Base-by-base conservation (phyloP, 345 rosid species). In the Chamaenerion angustifolium region DNA sequence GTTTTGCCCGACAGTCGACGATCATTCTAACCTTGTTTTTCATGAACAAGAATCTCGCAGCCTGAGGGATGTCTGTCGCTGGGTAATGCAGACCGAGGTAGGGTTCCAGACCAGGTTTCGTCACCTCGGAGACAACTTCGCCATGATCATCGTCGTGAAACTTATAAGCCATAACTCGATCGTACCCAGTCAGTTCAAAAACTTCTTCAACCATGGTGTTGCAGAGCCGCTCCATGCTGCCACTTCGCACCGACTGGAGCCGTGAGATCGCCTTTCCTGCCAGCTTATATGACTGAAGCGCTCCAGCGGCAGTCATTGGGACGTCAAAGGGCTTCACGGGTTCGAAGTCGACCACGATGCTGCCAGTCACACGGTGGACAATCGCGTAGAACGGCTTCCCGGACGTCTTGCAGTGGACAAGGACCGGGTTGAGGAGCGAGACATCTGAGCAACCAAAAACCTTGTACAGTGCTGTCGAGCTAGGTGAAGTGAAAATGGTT, bases 61-160 rank as follows among this genome's bases (percentile, higher is more conserved):
- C 95, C 62, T 90, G 98, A 56, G 98, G 98, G 49, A 90, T 86
- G 56, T 90, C 98, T 0, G 95, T 86, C 64, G 98, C 98, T 18
- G 98, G 98, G 70, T 90, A 90, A 58, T 90, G 98, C 71, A 90
- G 61, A n/a, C 98, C 98, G 60, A 90, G 75, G 56, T 86, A 90
- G 4, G 98, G 95, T 72, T 90, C 95, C 45, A 83, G 68, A 17
- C 85, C 95, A 0, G 95, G 83, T 71, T 85, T 86, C 16, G 95
- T 79, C 18, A 73, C 61, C 81, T 90, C 98, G 3, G 98, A 74
- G 56, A 86, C 62, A 51, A 90, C 98, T 71, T 90, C 98, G 18
- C 98, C 98, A 48, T 90, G 98, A 65, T 86, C 98, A 67, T 90
- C 98, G 16, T 90, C 95, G 21, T 90, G 98, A 68, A 90, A 90